These are phyloP conservation scores for Parafenestella ontariensis DNA, from an alignment of 2,329 filamentous ascomycete species.

Conservation along the genomic window DNA sequence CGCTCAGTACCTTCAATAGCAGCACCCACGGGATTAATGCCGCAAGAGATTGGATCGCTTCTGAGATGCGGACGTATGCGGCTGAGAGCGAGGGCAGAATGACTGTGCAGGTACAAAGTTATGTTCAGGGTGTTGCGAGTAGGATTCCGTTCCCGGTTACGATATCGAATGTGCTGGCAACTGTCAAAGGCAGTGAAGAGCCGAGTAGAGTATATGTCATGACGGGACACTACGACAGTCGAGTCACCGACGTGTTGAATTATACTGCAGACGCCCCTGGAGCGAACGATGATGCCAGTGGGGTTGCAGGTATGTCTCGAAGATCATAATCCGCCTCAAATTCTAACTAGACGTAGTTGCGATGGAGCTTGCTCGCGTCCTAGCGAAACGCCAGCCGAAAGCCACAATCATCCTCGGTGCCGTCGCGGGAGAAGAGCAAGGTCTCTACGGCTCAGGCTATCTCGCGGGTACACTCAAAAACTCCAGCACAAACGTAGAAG, in stretches of 20 bases:
- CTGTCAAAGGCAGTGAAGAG: constrained; percentile 58
- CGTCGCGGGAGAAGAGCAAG: constrained; percentile 66
- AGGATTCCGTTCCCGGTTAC: constrained; percentile 60
- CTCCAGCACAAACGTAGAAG: constrained; percentile 61
- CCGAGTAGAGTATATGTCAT: constrained; percentile 61
- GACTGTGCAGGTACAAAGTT: constrained; percentile 59
- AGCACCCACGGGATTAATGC: constrained; percentile 62
- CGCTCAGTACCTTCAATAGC: constrained; percentile 61
- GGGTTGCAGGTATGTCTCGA: constrained; percentile 53
- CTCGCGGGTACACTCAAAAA: constrained; percentile 62
- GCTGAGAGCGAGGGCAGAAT: constrained; percentile 58
- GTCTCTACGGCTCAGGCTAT: constrained; percentile 60
- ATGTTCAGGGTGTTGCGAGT: constrained; percentile 57
- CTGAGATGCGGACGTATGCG: constrained; percentile 59
- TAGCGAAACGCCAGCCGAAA: constrained; percentile 56
- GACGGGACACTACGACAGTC: constrained; percentile 64
- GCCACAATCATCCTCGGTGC: constrained; percentile 65
- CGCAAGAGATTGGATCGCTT: constrained; percentile 63
- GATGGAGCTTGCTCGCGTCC: constrained; percentile 63
- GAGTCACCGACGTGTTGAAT: constrained; percentile 59
- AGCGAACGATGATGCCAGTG: constrained; percentile 65
- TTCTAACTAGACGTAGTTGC: constrained; percentile 47
- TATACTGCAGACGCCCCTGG: constrained; percentile 62
- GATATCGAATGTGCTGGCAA: constrained; percentile 60
- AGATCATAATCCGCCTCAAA: background rate